Base-by-base conservation (phyloP, 2,329 filamentous ascomycete species). In the Stemphylium vesicarium region DNA sequence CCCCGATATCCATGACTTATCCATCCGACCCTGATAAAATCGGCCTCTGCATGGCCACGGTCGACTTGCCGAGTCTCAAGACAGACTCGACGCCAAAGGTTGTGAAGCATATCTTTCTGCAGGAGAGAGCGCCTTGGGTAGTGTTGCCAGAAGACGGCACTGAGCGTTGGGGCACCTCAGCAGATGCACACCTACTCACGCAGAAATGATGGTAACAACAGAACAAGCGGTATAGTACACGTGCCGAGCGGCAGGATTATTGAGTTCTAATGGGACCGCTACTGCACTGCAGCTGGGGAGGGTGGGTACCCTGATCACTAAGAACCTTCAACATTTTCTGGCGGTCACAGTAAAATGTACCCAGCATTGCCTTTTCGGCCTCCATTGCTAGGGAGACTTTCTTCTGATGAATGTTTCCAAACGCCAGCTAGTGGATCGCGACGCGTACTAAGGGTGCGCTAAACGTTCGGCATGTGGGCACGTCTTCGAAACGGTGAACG, bases 1-100 rank as follows among this genome's bases (percentile, higher is more conserved):
- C 77, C 26, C 80, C 76, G 13, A 69, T 83, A 32, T 77, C 70
- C 6, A 81, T 83, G 75, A 59, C 54, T 24, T 79, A 79, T 50
- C 56, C 72, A 16, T 71, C 64, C 13, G 62, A 72, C 10, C 62
- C 68, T 8, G 69, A 74, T 9, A 42, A 31, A 0, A 74, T 77
- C 9, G 64, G 52, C 9, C 57, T 82, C 18, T 74, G 75, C 0
- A 70, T 77, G 50, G 75, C 78, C 3, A 77, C 78, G 1, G 69
- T 83, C 36, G 75, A 81, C 57, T 68, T 77, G 57, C 70, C 71
- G 18, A 77, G 72, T 20, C 59, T 78, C 15, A 72, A 66, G 40
- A 71, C 70, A 5, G 59, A 59, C 10, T 22, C 35, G 38, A 43
- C 66, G 42, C 69, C 71, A 12, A 65, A 69, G 26, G 64, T 73